phyloP scores from a whole-genome alignment of 371 early-diverging fungal species.

The Rhizomucor pusillus region DNA sequence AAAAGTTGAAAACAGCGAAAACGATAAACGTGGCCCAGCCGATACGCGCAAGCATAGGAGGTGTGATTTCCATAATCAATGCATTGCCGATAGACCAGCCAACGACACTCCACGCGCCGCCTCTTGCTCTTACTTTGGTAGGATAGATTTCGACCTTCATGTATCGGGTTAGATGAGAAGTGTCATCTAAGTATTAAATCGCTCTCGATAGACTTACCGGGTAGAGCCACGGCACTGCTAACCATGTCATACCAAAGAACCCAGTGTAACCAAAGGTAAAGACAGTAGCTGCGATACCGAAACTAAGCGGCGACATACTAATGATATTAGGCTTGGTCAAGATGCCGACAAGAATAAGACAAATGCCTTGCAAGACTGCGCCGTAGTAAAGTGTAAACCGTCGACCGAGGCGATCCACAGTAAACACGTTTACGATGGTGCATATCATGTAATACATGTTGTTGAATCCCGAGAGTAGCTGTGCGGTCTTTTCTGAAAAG shows the following conservation, averaged over 20 bases:
- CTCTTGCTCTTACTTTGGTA: conserved; percentile 36
- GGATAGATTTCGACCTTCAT: conserved; percentile 31
- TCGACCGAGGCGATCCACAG: conserved; percentile 34
- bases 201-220: conserved; percentile 23
- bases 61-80: conserved; percentile 40
- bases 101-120: conserved; percentile 43
- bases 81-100: conserved; percentile 43
- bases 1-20: conserved; percentile 35
- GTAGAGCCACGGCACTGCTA: conserved; percentile 42
- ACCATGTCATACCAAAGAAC: conserved; percentile 44
- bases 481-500: conserved; percentile 27
- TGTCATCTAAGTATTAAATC: too few species aligned
- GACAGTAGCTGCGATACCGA: conserved; percentile 36
- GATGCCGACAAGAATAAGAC: conserved; percentile 28
- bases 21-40: conserved; percentile 39
- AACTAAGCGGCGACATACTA: conserved; percentile 19
- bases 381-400: conserved; percentile 35
- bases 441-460: conserved; percentile 35
- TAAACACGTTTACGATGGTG: conserved; percentile 35
- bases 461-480: conserved; percentile 35
- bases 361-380: conserved; percentile 34
- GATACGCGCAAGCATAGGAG: conserved; percentile 32
- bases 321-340: conserved; percentile 34
- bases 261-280: conserved; percentile 40
- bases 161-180: too few species aligned